Percentiles rank a stretch among this genome's conserved stretches.
Evolutionary conservation across 2,329 filamentous ascomycete genomes (phyloP).

Genomic region (Aspergillus sp.): DNA sequence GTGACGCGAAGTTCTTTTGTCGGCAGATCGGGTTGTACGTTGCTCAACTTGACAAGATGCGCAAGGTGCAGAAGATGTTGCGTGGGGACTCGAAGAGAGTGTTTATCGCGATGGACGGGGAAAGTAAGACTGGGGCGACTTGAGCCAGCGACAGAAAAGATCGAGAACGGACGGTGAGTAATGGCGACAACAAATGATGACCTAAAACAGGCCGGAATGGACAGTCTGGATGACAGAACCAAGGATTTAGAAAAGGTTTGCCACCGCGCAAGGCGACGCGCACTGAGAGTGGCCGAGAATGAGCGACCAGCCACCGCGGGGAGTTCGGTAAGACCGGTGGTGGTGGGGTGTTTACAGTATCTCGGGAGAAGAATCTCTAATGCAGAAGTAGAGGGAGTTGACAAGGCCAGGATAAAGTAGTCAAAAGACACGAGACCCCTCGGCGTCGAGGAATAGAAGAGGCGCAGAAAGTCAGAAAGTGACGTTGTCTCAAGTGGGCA

Average conservation of each 20-base stretch:
- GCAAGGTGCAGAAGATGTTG: not conserved
- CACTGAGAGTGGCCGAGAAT: conserved; percentile 24
- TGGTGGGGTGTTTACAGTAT: conserved; percentile 1
- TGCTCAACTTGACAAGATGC: not conserved
- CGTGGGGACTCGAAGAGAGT: not conserved
- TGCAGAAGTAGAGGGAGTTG: conserved; percentile 7
- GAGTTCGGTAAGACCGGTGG: conserved; percentile 13
- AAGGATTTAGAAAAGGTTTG: conserved; percentile 33
- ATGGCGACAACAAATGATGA: conserved; percentile 19
- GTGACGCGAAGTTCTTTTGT: not conserved
- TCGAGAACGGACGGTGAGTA: conserved; percentile 12
- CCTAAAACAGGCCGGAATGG: conserved; percentile 21
- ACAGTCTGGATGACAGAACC: conserved; percentile 32
- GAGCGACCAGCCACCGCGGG: conserved; percentile 26
- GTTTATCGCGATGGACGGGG: conserved; percentile 3
- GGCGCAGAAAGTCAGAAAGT: not conserved
- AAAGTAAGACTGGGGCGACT: conserved; percentile 4
- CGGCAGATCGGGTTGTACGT: conserved; percentile 10
- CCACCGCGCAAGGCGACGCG: conserved; percentile 36
- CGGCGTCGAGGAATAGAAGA: not conserved
- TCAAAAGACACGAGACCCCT: not conserved
- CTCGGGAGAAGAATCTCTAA: not conserved
- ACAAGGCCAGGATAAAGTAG: conserved; percentile 9
- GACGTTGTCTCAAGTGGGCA: not conserved
- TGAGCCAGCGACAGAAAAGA: conserved; percentile 4